A percentile compares a stretch with the other conserved stretches of the same genome.
Conservation (phyloP, 805 yeast species). For the Isabelozyma gotoi region DNA sequence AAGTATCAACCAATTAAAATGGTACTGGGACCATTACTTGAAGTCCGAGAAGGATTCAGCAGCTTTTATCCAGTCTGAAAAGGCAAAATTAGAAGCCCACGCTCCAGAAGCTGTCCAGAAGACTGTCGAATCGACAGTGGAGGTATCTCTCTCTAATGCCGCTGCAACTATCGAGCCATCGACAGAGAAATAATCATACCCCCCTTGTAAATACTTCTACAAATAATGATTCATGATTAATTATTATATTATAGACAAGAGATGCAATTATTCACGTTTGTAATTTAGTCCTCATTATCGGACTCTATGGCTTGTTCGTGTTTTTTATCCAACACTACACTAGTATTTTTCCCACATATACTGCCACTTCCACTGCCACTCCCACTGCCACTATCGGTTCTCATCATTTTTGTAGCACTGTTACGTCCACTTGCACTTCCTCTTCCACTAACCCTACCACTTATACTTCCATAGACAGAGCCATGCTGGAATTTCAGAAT, state of each 20-base stretch:
- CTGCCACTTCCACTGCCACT: slow-evolving; percentile 3
- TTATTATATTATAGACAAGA: background rate
- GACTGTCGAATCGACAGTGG: background rate
- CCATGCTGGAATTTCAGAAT: slow-evolving; percentile 12
- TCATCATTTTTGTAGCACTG: background rate
- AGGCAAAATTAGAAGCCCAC: background rate
- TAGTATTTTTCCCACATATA: slow-evolving; percentile 1
- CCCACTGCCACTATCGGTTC: background rate
- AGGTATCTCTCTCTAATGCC: background rate
- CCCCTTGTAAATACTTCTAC: background rate
- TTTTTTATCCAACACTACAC: slow-evolving; percentile 1
- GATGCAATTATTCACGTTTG: background rate
- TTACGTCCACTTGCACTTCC: background rate
- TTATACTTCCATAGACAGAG: background rate
- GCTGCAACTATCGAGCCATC: background rate
- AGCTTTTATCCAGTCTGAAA: slow-evolving; percentile 4
- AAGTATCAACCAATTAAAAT: slow-evolving; percentile 78
- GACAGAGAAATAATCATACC: background rate
- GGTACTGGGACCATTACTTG: slow-evolving; percentile 71
- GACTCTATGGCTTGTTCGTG: slow-evolving; percentile 28
- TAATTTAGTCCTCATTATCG: slow-evolving; percentile 13
- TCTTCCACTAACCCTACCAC: background rate
- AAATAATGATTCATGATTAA: background rate
- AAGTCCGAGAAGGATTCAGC: slow-evolving; percentile 18
- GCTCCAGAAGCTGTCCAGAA: background rate